Percentiles rank a stretch among this genome's conserved stretches.
Conservation (phyloP, 2,329 filamentous ascomycete genomes). For the Phialophora chinensis region DNA sequence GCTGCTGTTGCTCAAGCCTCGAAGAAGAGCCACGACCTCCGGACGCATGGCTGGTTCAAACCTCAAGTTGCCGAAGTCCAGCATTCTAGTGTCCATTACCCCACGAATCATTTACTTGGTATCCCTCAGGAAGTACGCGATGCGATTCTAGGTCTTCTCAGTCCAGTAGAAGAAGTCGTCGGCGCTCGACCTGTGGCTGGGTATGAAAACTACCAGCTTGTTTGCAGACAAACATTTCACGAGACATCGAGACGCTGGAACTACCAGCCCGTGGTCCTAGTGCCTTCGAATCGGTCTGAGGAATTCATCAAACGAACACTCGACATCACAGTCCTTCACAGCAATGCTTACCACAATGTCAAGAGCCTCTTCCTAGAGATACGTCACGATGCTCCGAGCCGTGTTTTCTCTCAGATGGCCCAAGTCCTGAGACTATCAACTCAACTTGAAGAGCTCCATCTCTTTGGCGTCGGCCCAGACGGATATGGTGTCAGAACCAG, state of each 20-base stretch:
- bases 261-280: constrained; percentile 9
- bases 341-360: constrained; percentile 17
- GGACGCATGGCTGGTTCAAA: neutral
- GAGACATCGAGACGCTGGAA: constrained; percentile 18
- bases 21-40: neutral
- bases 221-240: constrained; percentile 29
- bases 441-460: constrained; percentile 32
- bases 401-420: constrained; percentile 18
- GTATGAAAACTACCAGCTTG: constrained; percentile 23
- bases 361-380: constrained; percentile 32
- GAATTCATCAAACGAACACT: constrained; percentile 18
- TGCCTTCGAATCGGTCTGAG: constrained; percentile 20
- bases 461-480: constrained; percentile 33
- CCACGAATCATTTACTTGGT: constrained; percentile 27
- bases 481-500: constrained; percentile 24
- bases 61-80: constrained; percentile 3
- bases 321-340: neutral
- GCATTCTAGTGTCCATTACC: constrained; percentile 15
- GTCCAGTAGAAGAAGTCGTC: constrained; percentile 2
- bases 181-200: constrained; percentile 15
- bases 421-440: constrained; percentile 16
- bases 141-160: constrained; percentile 8
- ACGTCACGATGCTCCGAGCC: constrained; percentile 18
- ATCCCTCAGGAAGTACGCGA: constrained; percentile 33
- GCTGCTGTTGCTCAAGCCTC: neutral